These are phyloP conservation scores for Myxozyma kluyveri DNA, from an alignment of 805 yeast species.

Conservation along the genomic window DNA sequence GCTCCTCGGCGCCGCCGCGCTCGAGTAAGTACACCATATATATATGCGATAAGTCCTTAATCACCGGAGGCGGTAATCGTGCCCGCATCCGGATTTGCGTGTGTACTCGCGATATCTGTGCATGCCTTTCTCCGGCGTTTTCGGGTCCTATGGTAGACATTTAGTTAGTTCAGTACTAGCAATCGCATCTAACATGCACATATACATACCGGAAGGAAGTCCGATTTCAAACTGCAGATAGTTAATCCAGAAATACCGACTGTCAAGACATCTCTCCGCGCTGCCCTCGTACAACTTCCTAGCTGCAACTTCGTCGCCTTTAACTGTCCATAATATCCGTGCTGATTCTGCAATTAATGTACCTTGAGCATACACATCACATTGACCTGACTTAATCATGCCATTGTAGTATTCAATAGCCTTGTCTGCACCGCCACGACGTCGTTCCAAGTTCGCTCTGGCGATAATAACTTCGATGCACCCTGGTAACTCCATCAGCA, in stretches of 20 bases:
- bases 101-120: slow-evolving; percentile 16
- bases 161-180: too few relatives aligned
- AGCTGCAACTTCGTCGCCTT: slow-evolving; percentile 32
- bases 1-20: slow-evolving; percentile 22
- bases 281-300: slow-evolving; percentile 29
- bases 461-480: slow-evolving; percentile 35
- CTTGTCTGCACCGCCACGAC: slow-evolving; percentile 21
- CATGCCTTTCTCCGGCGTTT: slow-evolving; percentile 7
- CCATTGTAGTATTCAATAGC: slow-evolving; percentile 23
- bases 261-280: slow-evolving; percentile 28
- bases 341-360: slow-evolving; percentile 32
- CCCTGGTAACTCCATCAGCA: slow-evolving; percentile 35
- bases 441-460: slow-evolving; percentile 33
- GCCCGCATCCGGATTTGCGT: slow-evolving; percentile 30
- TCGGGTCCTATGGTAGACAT: too few relatives aligned
- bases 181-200: too few relatives aligned
- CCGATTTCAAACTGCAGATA: slow-evolving; percentile 36
- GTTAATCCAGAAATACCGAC: slow-evolving; percentile 37
- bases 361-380: slow-evolving; percentile 23
- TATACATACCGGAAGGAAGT: slow-evolving; percentile 24
- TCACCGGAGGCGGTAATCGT: slow-evolving; percentile 31
- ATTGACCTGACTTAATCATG: slow-evolving; percentile 14
- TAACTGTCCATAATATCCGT: slow-evolving; percentile 27
- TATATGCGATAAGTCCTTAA: slow-evolving; percentile 35
- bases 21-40: slow-evolving; percentile 34